A percentile compares a stretch with the other conserved stretches of the same genome.
phyloP scores from a whole-genome alignment of 1,284 basidiomycete species.

The Porogramme epimiltina region DNA sequence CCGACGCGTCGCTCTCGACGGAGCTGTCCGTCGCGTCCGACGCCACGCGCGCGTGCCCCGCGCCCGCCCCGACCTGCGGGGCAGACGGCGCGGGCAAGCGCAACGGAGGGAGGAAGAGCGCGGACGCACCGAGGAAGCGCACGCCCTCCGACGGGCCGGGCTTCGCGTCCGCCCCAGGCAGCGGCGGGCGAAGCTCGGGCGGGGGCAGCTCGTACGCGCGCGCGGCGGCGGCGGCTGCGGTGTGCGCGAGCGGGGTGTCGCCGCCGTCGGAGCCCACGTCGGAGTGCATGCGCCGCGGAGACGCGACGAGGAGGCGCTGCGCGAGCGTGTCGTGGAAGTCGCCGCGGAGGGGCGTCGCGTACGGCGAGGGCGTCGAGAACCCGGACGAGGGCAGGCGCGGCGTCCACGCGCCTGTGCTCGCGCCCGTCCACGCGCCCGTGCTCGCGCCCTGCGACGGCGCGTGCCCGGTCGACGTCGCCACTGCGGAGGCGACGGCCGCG shows the following conservation, averaged over 20 bases:
- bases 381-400: constrained; percentile 47
- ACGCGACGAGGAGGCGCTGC: constrained; percentile 49
- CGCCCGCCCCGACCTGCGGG: neutral
- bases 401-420: constrained; percentile 40
- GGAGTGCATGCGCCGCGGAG: constrained; percentile 32
- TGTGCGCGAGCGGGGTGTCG: constrained; percentile 24
- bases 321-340: constrained; percentile 51
- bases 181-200: constrained; percentile 49
- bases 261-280: constrained; percentile 27
- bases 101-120: constrained; percentile 42
- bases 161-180: too few species aligned
- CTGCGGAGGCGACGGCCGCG: constrained; percentile 18
- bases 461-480: constrained; percentile 12
- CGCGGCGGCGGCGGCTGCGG: constrained; percentile 19
- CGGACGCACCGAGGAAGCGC: constrained; percentile 56
- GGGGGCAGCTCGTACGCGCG: constrained; percentile 38
- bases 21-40: constrained; percentile 24
- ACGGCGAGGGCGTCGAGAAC: constrained; percentile 50
- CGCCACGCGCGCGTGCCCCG: constrained; percentile 21
- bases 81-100: constrained; percentile 17
- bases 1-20: constrained; percentile 29
- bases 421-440: too few species aligned
- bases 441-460: constrained; percentile 14
- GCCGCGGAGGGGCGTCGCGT: constrained; percentile 36
- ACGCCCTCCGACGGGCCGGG: constrained; percentile 30